A percentile compares a stretch with the other conserved stretches of the same genome.
These are phyloP conservation scores for Gynostemma pentaphyllum DNA, from an alignment of 306 rosid genomes.

Conservation along the genomic window DNA sequence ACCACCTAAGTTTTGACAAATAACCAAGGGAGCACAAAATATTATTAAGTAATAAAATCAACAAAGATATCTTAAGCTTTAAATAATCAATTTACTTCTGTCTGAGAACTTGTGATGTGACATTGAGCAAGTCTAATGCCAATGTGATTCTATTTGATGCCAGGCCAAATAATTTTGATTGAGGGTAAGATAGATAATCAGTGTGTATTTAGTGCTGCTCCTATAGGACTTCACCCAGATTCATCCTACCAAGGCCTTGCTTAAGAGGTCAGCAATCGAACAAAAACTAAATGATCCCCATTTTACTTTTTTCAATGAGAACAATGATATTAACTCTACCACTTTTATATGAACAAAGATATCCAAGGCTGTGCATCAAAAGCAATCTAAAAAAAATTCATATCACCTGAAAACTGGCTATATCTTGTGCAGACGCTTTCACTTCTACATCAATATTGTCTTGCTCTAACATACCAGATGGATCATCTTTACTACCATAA, in stretches of 20 bases:
- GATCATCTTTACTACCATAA: slow-evolving; percentile 24
- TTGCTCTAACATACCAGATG: slow-evolving; percentile 20
- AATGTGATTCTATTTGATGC: not conserved
- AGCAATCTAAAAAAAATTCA: not conserved
- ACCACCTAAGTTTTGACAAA: slow-evolving; percentile 54
- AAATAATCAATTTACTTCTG: not conserved
- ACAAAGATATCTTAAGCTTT: not conserved
- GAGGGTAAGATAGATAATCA: not conserved
- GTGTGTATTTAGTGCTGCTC: not conserved
- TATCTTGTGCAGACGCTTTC: slow-evolving; percentile 49
- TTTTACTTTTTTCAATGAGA: not conserved
- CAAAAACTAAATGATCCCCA: not conserved
- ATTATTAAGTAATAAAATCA: not conserved
- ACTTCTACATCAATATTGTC: slow-evolving; percentile 34
- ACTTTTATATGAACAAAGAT: too few relatives aligned
- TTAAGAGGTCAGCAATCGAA: not conserved
- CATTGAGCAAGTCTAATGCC: not conserved
- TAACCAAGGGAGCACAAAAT: not conserved
- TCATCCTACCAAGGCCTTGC: not conserved
- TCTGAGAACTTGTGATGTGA: not conserved
- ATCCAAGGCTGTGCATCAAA: not conserved
- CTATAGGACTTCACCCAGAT: not conserved
- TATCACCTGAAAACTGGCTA: slow-evolving; percentile 87
- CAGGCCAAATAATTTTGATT: too few relatives aligned
- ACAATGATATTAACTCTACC: not conserved